Conservation (phyloP, 2,329 filamentous ascomycete genomes). For the Colletotrichum sp. region DNA sequence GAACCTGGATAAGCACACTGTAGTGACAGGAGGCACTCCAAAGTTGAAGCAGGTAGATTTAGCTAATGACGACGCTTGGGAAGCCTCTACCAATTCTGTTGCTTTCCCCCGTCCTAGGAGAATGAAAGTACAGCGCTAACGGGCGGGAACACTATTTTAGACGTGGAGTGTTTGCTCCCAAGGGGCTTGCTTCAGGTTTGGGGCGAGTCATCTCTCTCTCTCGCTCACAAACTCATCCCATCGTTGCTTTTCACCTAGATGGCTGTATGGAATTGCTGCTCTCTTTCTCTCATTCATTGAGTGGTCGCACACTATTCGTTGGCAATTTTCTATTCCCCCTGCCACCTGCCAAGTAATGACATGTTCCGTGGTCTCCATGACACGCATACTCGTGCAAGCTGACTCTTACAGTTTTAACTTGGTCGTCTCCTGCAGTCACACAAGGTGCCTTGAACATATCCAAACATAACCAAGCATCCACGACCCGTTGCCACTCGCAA, state of each 20-base stretch:
- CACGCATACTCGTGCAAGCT: not conserved
- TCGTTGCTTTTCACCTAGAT: not conserved
- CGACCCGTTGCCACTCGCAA: not conserved
- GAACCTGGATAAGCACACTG: not conserved
- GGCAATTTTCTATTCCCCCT: not conserved
- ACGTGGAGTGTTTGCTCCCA: not conserved
- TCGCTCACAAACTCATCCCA: not conserved
- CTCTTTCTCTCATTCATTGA: not conserved
- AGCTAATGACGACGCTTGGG: not conserved
- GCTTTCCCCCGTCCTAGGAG: not conserved
- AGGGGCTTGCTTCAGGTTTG: not conserved
- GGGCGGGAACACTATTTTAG: not conserved
- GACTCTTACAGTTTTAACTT: slow-evolving; percentile 1
- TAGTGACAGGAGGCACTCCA: not conserved
- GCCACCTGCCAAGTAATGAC: not conserved
- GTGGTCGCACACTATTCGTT: not conserved
- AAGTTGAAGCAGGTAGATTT: not conserved
- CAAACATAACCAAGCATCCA: not conserved
- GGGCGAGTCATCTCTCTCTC: not conserved
- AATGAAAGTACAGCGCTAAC: not conserved
- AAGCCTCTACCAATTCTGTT: not conserved
- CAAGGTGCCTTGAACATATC: not conserved
- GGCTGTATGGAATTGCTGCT: not conserved
- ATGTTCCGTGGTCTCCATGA: not conserved
- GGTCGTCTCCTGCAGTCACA: not conserved